Evolutionary conservation across 805 yeast species (phyloP), one percentile per base, ranked within the genome.

Genomic region (Pichia scutulata): DNA sequence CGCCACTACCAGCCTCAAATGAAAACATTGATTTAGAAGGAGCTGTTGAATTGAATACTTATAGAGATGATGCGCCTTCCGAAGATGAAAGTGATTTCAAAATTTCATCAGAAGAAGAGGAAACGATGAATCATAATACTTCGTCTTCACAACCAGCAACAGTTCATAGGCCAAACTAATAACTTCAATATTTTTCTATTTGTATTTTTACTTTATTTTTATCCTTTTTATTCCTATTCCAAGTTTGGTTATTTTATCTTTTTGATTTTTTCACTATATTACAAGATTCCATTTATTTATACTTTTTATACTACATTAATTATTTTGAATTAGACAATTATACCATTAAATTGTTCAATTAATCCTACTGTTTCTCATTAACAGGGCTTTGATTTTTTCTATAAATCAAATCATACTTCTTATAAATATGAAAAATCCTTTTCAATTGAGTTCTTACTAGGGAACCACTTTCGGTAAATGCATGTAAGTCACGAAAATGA

Each of bases 1-100:
- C 37, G 5, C 12, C 41, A 19, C 28, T 14, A 18, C 36, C 19
- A 19, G 10, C 22, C 9, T 16, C 24, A 18, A n/a, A 33, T 28
- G 24, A 21, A 10, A n/a, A 7, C 4, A 19, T 19, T 5, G 52
- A 50, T 28, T 33, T 46, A 24, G 52, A 50, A 43, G 10, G 47
- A 36, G 47, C 43, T 25, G 40, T 23, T 22, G 47, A 46, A 26
- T 21, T 50, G 8, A 7, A 24, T 5, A 25, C 36, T 1, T 49
- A 44, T 28, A 21, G 8, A n/a, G 52, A 49, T 36, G 19, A 16
- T n/a, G 33, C 10, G 10, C 37, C 16, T 16, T 33, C 37, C 7
- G 37, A 33, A 33, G 37, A 33, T 33, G 37, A 33, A 33, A 33
- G 37, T 7, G 37, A 33, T 33, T 33, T 33, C 19, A 33, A 33